Base-by-base conservation (phyloP, 768 basidiomycete genomes). In the Amanita thiersii region DNA sequence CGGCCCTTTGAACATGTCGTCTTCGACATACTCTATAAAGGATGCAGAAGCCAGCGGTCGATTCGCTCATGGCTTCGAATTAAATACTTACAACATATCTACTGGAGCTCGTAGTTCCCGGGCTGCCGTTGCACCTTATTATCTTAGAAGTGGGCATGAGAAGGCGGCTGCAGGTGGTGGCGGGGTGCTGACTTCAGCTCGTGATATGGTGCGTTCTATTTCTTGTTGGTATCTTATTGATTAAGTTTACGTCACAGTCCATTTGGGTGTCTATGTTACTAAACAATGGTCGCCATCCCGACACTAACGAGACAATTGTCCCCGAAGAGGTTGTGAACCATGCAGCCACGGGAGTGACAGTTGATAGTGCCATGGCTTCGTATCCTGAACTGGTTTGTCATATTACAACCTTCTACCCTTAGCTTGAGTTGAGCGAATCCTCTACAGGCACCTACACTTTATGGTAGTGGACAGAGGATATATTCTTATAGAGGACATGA, bases 401-500 rank as follows among this genome's bases (percentile, higher is more conserved):
- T 1, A 11, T 15, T 4, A 7, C 9, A 8, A 5, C 24, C n/a
- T n/a, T 15, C 28, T 5, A 6, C 29, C 32, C 28, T 17, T 12
- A n/a, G 20, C 23, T 12, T 37, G 9, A 3, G 17, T 23, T 24
- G 12, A 24, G 10, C 5, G 20, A n/a, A n/a, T 32, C 11, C 2
- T 6, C 19, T 30, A 2, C 39, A 69, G 69, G 63, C 62, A 35
- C 57, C 63, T 0, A 58, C 52, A 24, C 60, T 66, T 0, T 70
- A 71, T 26, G 68, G 66, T 0, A 57, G 57, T 11, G 68, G 60
- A 7, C 68, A 69, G 49, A 59, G 54, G 48, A 45, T 62, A 7
- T 68, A 57, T 42, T 57, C 65, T 0, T 69, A 69, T 37, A 63
- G 58, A 17, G 68, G 67, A 3, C 59, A 61, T 36, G 65, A 67